Evolutionary conservation across 2,329 filamentous ascomycete species (phyloP), one percentile per base, ranked within the genome.

Genomic region (Aspergillus melleus): DNA sequence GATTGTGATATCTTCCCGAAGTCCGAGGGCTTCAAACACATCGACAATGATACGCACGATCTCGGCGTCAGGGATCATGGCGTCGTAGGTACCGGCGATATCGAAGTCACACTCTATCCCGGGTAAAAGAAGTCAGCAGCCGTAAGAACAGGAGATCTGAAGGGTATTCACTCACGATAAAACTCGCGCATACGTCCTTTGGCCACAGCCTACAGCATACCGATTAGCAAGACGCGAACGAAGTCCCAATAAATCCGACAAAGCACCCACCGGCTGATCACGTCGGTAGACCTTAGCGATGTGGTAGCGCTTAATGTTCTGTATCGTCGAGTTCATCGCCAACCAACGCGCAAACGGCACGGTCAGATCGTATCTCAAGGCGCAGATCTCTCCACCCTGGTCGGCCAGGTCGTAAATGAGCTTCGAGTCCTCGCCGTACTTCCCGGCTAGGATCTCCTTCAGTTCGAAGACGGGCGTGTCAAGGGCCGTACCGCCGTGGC

Each of bases 131-230:
- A 4, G 44, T 47, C 4, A 47, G 44, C 10, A 24, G 24, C 11
- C 16, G 10, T 11, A 11, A 24, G 6, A 24, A 12, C 6, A 47
- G 10, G 9, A 12, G 44, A 14, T 47, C 44, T 20, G 9, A 3
- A 42, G 44, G 19, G 44, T 14, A 24, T 20, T 24, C 19, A 24
- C 44, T 47, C 22, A 47, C 44, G 93, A 80, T 96, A 96, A 78
- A 96, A 96, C 78, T 97, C 94, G 71, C 94, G 86, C 90, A 96
- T 95, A 56, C 93, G 87, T 54, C 93, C 94, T 75, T 96, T 95
- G 63, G 89, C 91, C 80, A 97, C 91, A 62, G 92, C 90, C 60
- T 61, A 19, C 16, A 42, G 36, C 14, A 19, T 47, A 2, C 20
- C 12, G 4, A 19, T 47, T 47, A 47, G 44, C 20, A 47, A 10